phyloP scores from a whole-genome alignment of 2,329 filamentous ascomycete species.

The Boeremia lycopersici region DNA sequence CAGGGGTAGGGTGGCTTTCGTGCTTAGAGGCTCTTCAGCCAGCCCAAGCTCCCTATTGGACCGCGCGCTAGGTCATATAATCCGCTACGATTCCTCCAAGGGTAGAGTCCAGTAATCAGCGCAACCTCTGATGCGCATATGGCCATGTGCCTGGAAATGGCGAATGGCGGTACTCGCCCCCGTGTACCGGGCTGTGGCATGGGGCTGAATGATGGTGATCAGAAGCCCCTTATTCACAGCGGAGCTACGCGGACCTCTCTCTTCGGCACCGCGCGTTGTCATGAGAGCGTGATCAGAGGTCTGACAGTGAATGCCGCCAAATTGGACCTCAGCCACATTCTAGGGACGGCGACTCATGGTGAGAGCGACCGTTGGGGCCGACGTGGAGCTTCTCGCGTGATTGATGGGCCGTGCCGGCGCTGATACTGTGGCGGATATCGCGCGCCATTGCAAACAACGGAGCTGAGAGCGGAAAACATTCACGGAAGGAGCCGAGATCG shows the following conservation, averaged over 20 bases:
- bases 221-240: constrained; percentile 18
- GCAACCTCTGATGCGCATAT: constrained; percentile 17
- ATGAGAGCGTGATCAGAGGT: constrained; percentile 31
- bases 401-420: constrained; percentile 9
- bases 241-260: constrained; percentile 26
- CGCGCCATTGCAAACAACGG: neutral
- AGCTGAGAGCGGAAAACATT: constrained; percentile 9
- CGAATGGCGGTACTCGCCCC: constrained; percentile 1
- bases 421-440: constrained; percentile 17
- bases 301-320: constrained; percentile 27
- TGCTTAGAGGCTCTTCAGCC: constrained; percentile 42
- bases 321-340: constrained; percentile 33
- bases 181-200: constrained; percentile 6
- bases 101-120: constrained; percentile 20
- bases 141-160: constrained; percentile 18
- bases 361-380: constrained; percentile 3
- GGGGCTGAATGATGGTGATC: constrained; percentile 19
- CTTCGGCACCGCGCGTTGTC: constrained; percentile 23
- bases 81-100: constrained; percentile 21
- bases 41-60: constrained; percentile 33
- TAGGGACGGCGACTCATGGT: constrained; percentile 28
- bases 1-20: constrained; percentile 35
- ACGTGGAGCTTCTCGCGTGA: constrained; percentile 10
- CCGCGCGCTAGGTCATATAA: constrained; percentile 20
- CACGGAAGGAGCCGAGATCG: constrained; percentile 15